These are phyloP conservation scores for Litchi chinensis DNA, from an alignment of 345 rosid species.

Conservation along the genomic window DNA sequence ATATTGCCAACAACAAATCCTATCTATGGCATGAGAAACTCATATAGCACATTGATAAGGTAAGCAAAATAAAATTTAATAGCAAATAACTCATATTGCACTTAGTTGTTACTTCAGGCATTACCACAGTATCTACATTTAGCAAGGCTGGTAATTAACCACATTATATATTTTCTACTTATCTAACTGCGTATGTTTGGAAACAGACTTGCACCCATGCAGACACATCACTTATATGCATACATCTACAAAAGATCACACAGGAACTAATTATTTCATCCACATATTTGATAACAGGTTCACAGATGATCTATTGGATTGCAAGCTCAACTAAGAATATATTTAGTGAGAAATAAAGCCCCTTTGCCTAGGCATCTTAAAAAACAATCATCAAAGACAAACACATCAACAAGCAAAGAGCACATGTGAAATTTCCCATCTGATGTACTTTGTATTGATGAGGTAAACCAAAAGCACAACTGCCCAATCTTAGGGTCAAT, in stretches of 20 bases:
- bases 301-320: background rate
- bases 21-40: background rate
- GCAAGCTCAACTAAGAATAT: background rate
- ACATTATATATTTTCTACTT: background rate
- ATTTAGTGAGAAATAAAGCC: background rate
- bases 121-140: background rate
- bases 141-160: background rate
- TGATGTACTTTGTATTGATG: background rate
- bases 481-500: background rate
- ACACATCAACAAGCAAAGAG: background rate
- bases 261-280: background rate
- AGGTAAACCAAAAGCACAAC: conserved; percentile 7
- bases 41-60: background rate
- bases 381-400: background rate
- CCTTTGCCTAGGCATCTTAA: background rate
- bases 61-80: background rate
- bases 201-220: background rate
- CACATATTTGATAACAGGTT: background rate
- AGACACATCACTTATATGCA: background rate
- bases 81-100: background rate
- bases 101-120: background rate
- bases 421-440: background rate
- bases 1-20: background rate
- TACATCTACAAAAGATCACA: background rate
- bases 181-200: background rate